These are phyloP conservation scores for Myriosclerotinia duriaeana DNA, from an alignment of 2,329 filamentous ascomycete genomes.

Conservation along the genomic window DNA sequence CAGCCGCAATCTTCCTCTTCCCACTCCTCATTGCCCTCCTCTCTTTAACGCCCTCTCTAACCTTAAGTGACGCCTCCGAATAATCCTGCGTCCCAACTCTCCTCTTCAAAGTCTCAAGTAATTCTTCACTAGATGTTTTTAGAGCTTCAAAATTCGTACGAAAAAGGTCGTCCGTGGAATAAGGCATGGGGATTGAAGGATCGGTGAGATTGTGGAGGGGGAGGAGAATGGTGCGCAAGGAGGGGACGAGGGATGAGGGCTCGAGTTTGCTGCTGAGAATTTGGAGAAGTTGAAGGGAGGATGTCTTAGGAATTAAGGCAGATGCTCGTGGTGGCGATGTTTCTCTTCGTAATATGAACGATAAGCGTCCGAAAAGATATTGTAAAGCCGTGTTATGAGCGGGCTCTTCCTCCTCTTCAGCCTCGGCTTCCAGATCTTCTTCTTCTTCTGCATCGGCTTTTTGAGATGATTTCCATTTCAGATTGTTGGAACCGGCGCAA, in stretches of 20 bases:
- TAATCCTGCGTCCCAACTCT: constrained; percentile 80
- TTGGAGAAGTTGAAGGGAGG: constrained; percentile 72
- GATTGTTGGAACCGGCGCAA: constrained; percentile 58
- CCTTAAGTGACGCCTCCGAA: constrained; percentile 68
- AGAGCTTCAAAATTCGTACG: constrained; percentile 68
- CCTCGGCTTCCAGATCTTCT: constrained; percentile 41
- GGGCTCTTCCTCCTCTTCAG: constrained; percentile 41
- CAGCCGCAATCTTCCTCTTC: constrained; percentile 87
- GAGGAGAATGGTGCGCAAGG: constrained; percentile 62
- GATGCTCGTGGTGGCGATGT: constrained; percentile 59
- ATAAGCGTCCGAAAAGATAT: constrained; percentile 76
- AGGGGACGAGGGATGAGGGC: constrained; percentile 56
- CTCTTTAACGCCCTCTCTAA: constrained; percentile 69
- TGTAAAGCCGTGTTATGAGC: constrained; percentile 55
- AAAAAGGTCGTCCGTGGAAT: constrained; percentile 69
- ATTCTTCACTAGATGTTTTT: constrained; percentile 68
- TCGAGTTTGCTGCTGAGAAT: constrained; percentile 65
- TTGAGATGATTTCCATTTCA: constrained; percentile 47
- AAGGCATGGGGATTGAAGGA: constrained; percentile 68
- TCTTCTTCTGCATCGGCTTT: constrained; percentile 45
- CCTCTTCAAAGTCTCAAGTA: constrained; percentile 80
- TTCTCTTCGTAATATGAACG: constrained; percentile 76
- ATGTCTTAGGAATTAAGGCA: constrained; percentile 70
- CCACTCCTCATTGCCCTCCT: constrained; percentile 71
- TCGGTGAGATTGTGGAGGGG: constrained; percentile 84